Evolutionary conservation across 352 stramenopile species (phyloP).

Genomic region (Halophytophthora batemanensis): DNA sequence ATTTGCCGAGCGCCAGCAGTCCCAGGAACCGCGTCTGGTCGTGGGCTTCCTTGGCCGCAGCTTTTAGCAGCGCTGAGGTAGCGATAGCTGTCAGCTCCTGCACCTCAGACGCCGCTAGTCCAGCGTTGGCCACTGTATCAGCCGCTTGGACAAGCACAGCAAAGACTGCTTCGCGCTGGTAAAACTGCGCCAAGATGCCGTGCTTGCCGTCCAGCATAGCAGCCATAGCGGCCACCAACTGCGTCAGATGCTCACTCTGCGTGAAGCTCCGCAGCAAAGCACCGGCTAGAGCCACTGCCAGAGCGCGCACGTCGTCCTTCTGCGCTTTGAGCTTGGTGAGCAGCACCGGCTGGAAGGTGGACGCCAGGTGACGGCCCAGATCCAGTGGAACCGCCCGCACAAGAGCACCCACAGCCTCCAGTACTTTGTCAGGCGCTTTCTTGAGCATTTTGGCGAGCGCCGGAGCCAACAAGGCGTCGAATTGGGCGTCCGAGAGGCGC

Average conservation of each 20-base stretch:
- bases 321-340: slow-evolving; percentile 73
- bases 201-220: slow-evolving; percentile 77
- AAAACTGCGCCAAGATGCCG: slow-evolving; percentile 86
- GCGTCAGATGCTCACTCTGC: slow-evolving; percentile 45
- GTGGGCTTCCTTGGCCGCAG: slow-evolving; percentile 79
- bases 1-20: slow-evolving; percentile 71
- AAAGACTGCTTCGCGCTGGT: slow-evolving; percentile 75
- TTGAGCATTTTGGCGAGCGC: slow-evolving; percentile 76
- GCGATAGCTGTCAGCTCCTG: slow-evolving; percentile 41
- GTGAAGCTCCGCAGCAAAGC: slow-evolving; percentile 52
- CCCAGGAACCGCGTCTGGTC: slow-evolving; percentile 75
- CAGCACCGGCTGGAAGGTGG: slow-evolving; percentile 70
- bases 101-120: slow-evolving; percentile 28
- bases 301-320: slow-evolving; percentile 74
- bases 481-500: slow-evolving; percentile 49
- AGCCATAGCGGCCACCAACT: slow-evolving; percentile 53
- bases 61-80: slow-evolving; percentile 62
- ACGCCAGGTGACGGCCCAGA: slow-evolving; percentile 54
- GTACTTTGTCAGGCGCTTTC: slow-evolving; percentile 72
- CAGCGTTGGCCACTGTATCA: slow-evolving; percentile 22
- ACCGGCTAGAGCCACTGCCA: slow-evolving; percentile 45
- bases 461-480: slow-evolving; percentile 64
- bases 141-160: slow-evolving; percentile 60
- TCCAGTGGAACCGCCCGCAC: slow-evolving; percentile 55
- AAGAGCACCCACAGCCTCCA: slow-evolving; percentile 56